Conservation (phyloP, 441 rosid species). For the Mallotus repandus region DNA sequence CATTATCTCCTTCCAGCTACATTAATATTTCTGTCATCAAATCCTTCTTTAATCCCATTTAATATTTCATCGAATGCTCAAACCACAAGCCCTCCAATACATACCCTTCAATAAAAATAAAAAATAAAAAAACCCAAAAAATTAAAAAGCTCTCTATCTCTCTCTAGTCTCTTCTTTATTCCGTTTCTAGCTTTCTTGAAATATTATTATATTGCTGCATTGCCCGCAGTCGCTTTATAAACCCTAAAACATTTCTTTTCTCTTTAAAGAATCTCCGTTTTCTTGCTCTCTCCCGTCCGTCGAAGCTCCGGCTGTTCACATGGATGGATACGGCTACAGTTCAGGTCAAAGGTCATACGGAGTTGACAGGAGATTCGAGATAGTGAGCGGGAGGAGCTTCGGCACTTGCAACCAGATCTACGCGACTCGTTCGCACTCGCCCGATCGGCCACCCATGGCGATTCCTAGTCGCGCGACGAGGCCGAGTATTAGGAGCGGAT, state of each 20-base stretch:
- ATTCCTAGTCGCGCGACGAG: constrained; percentile 27
- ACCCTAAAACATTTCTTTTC: constrained; percentile 7
- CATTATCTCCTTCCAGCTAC: too few relatives aligned
- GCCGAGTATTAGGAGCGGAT: constrained; percentile 27
- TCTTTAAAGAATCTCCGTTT: too few relatives aligned
- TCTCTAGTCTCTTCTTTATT: not conserved
- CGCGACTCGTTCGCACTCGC: constrained; percentile 29
- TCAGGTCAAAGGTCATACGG: constrained; percentile 36
- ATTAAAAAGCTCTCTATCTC: too few relatives aligned
- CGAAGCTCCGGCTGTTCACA: constrained; percentile 13
- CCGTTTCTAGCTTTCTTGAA: not conserved
- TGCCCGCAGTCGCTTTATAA: not conserved
- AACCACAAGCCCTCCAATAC: not conserved
- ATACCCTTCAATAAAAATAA: not conserved
- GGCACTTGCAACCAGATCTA: constrained; percentile 36
- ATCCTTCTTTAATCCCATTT: not conserved
- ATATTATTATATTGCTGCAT: too few relatives aligned
- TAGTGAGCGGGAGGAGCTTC: constrained; percentile 59
- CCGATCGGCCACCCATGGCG: constrained; percentile 28
- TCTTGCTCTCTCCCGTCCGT: not conserved
- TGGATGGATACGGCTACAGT: constrained; percentile 42
- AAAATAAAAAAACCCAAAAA: not conserved
- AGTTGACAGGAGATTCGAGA: constrained; percentile 44
- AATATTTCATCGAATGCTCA: not conserved
- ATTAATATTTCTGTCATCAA: too few relatives aligned